Base-by-base conservation (phyloP, 2,329 filamentous ascomycete species). In the Aureobasidium sp. region DNA sequence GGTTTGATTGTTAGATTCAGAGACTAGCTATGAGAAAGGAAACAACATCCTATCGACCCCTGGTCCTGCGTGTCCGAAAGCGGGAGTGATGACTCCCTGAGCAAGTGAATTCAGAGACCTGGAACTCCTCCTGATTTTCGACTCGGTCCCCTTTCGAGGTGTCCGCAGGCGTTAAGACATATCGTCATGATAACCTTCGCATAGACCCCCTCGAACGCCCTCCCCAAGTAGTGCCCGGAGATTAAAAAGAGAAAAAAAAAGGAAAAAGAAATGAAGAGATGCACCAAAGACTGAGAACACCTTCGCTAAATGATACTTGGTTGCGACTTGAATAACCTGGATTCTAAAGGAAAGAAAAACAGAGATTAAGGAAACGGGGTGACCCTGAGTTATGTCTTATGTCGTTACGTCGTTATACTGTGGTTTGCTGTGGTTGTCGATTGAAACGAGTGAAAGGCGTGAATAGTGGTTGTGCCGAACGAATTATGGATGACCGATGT, bases 271-370 rank as follows among this genome's bases (percentile, higher is more conserved):
- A n/a, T 9, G 8, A 19, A 21, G n/a, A 43, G 38, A 42, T 57
- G 51, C 38, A 43, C 25, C n/a, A 31, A 27, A 57, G 53, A 46
- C 40, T 57, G 53, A 29, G 15, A 57, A 57, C 53, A 40, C 53
- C 53, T 37, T 57, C 53, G 53, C 53, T 57, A 57, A 57, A 46
- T 57, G 38, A 57, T 46, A 57, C 53, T 57, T 57, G n/a, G 31
- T 31, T 33, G 38, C 25, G 53, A 37, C 40, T 45, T 46, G 53
- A 19, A 46, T 37, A 37, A 35, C 25, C 13, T 25, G 29, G 23
- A 19, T 17, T 57, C 40, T 45, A 33, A 53, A n/a, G 27, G 23
- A 31, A 43, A 25, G 35, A 35, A 46, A 46, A 35, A 40, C 27
- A 55, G 27, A 55, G 37, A 43, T 49, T 33, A 25, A 46, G 17